Percentiles rank a stretch among this genome's conserved stretches.
Conservation (phyloP, 2,329 filamentous ascomycete genomes). For the Trichoderma oligosporum region DNA sequence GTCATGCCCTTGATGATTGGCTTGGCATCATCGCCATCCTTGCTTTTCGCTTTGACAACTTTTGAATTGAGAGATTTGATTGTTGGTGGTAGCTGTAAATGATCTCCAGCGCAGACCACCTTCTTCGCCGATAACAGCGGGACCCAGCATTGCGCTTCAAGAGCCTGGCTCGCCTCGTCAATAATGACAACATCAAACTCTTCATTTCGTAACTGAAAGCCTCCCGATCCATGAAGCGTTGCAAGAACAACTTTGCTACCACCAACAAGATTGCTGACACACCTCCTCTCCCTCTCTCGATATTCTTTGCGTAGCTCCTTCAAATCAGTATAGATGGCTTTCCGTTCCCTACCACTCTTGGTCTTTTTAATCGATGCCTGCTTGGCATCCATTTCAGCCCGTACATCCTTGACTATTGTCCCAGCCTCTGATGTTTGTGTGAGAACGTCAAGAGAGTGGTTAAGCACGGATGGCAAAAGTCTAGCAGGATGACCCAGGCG, state of each 20-base stretch:
- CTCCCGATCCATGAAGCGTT: slow-evolving; percentile 87
- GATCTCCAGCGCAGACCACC: slow-evolving; percentile 87
- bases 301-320: slow-evolving; percentile 85
- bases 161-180: slow-evolving; percentile 91
- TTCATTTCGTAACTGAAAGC: slow-evolving; percentile 73
- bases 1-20: slow-evolving; percentile 51
- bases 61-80: slow-evolving; percentile 73
- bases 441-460: slow-evolving; percentile 85
- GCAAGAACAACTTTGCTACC: slow-evolving; percentile 85
- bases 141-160: slow-evolving; percentile 98
- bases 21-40: slow-evolving; percentile 35
- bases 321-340: slow-evolving; percentile 78
- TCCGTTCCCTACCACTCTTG: slow-evolving; percentile 71
- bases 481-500: slow-evolving; percentile 90
- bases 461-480: slow-evolving; percentile 79
- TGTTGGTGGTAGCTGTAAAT: slow-evolving; percentile 88
- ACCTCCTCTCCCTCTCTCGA: slow-evolving; percentile 75
- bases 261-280: slow-evolving; percentile 69
- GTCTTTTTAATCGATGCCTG: slow-evolving; percentile 87
- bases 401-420: slow-evolving; percentile 82
- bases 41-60: slow-evolving; percentile 37
- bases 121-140: slow-evolving; percentile 76
- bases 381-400: slow-evolving; percentile 88
- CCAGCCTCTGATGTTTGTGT: slow-evolving; percentile 89
- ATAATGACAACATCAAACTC: slow-evolving; percentile 92